These are phyloP conservation scores for Mycena vulgaris DNA, from an alignment of 768 basidiomycete genomes.

Conservation along the genomic window DNA sequence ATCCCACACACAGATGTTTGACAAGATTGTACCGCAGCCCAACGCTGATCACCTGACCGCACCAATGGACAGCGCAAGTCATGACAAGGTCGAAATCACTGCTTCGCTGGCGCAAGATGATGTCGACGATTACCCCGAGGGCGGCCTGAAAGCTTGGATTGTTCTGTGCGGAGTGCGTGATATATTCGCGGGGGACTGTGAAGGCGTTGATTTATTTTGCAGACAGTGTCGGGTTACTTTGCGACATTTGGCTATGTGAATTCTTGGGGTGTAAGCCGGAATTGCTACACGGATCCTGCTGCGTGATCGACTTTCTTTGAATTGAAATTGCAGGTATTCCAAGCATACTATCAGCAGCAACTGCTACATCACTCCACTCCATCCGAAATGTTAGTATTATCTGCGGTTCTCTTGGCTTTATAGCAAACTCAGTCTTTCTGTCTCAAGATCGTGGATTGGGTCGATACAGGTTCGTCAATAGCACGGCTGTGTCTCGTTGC, in stretches of 20 bases:
- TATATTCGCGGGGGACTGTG: neutral
- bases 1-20: too few species aligned
- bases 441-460: slow-evolving; percentile 28
- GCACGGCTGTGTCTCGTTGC: neutral
- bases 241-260: slow-evolving; percentile 29
- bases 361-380: slow-evolving; percentile 8
- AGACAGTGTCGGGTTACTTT: slow-evolving; percentile 4
- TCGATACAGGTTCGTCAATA: slow-evolving; percentile 20
- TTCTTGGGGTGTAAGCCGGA: slow-evolving; percentile 25
- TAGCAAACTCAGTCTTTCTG: too few species aligned
- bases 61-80: too few species aligned
- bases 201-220: neutral
- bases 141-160: slow-evolving; percentile 4
- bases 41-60: too few species aligned
- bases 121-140: slow-evolving; percentile 4
- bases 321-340: too few species aligned
- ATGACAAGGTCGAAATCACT: too few species aligned
- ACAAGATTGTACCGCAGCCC: too few species aligned
- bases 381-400: slow-evolving; percentile 9
- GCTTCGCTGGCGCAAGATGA: too few species aligned
- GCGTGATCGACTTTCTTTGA: too few species aligned
- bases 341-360: slow-evolving; percentile 26
- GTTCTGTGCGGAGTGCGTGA: slow-evolving; percentile 4
- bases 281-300: neutral
- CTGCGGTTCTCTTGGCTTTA: too few species aligned